phyloP scores from a whole-genome alignment of 306 rosid species.

The Morella rubra region DNA sequence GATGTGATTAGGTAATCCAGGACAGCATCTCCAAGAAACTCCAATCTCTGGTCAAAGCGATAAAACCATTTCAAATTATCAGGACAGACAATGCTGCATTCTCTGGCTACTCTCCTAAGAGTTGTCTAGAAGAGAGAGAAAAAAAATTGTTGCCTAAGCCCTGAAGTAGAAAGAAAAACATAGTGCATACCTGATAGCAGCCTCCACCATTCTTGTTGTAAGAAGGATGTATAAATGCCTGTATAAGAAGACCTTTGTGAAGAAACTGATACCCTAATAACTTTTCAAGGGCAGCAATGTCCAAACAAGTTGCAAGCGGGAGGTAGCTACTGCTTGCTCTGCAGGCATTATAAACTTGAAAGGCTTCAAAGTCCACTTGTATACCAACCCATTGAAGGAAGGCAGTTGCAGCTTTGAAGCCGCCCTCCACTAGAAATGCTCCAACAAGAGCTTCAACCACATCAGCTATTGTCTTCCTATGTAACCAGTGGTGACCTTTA shows the following conservation, averaged over 20 bases:
- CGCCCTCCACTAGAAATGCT: slow-evolving; percentile 91
- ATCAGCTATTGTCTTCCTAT: slow-evolving; percentile 76
- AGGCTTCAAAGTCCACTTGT: slow-evolving; percentile 62
- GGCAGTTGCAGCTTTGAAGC: slow-evolving; percentile 81
- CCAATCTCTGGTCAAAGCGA: slow-evolving; percentile 69
- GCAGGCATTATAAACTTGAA: slow-evolving; percentile 59
- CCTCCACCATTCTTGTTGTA: slow-evolving; percentile 87
- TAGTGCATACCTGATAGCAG: slow-evolving; percentile 74
- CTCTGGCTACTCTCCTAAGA: slow-evolving; percentile 3
- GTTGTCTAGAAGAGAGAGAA: slow-evolving; percentile 19
- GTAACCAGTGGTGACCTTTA: slow-evolving; percentile 89
- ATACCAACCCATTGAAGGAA: slow-evolving; percentile 92
- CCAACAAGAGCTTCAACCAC: slow-evolving; percentile 94
- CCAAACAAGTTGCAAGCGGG: slow-evolving; percentile 51
- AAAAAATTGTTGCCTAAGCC: slow-evolving; percentile 11
- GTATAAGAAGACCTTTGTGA: slow-evolving; percentile 77
- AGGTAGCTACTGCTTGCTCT: slow-evolving; percentile 53
- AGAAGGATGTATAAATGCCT: slow-evolving; percentile 93
- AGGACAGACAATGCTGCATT: slow-evolving; percentile 5
- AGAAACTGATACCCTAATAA: slow-evolving; percentile 62
- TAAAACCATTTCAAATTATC: slow-evolving; percentile 16
- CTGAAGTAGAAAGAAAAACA: slow-evolving; percentile 20
- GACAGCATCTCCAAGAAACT: slow-evolving; percentile 98
- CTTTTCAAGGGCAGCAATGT: slow-evolving; percentile 58
- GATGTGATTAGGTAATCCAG: slow-evolving; percentile 91